phyloP scores from a whole-genome alignment of 129 eudicot species.

The Rutidosis leptorrhynchoides region DNA sequence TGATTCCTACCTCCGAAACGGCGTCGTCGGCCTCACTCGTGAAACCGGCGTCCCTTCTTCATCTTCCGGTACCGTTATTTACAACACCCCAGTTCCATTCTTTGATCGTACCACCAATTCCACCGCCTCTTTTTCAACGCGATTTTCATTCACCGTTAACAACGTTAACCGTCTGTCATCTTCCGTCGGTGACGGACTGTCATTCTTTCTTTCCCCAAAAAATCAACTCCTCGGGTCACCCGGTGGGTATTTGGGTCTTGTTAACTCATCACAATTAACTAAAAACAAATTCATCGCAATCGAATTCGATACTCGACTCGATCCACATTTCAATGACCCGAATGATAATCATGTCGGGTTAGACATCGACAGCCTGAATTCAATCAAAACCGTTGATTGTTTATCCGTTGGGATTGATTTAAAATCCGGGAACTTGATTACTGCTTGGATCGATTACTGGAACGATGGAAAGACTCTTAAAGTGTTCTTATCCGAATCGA shows the following conservation, averaged over 20 bases:
- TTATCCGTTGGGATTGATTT: conserved; percentile 42
- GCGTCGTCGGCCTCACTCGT: conserved; percentile 45
- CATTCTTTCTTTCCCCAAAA: conserved; percentile 73
- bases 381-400: conserved; percentile 66
- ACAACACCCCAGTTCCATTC: conserved; percentile 30
- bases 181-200: conserved; percentile 58
- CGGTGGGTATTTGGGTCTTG: conserved; percentile 81
- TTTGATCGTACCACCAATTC: conserved; percentile 42
- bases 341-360: conserved; percentile 84
- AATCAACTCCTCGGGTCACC: conserved; percentile 61
- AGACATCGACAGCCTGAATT: conserved; percentile 71
- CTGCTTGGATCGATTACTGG: conserved; percentile 81
- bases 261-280: conserved; percentile 64
- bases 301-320: conserved; percentile 78
- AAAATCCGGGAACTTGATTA: conserved; percentile 46
- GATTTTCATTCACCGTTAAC: conserved; percentile 50
- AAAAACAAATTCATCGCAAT: conserved; percentile 72
- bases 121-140: conserved; percentile 79
- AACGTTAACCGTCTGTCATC: conserved; percentile 49
- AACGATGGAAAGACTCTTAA: conserved; percentile 39
- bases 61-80: conserved; percentile 35
- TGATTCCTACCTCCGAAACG: conserved; percentile 75
- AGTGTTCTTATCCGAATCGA: conserved; percentile 63
- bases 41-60: conserved; percentile 39
- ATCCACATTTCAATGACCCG: conserved; percentile 69